These are phyloP conservation scores for Platanthera zijinensis DNA, from an alignment of 106 monocot species.

Conservation along the genomic window DNA sequence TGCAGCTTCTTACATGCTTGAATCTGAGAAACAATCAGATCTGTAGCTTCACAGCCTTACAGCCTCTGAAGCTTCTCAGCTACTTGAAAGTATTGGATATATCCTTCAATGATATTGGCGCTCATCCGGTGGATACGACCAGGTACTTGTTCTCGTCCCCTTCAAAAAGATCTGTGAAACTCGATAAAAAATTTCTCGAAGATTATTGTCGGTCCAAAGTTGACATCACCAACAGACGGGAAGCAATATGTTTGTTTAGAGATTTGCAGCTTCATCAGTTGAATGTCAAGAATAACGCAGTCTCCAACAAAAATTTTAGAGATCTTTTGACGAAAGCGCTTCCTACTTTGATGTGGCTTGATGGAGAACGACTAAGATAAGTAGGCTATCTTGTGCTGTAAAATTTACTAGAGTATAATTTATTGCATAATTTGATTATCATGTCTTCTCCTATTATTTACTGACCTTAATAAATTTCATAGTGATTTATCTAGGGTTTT, in stretches of 20 bases:
- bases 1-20: conserved; percentile 72
- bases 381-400: too few species aligned
- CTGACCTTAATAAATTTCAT: too few species aligned
- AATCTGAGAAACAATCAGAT: conserved; percentile 69
- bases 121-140: conserved; percentile 57
- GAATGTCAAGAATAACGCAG: conserved; percentile 46
- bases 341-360: conserved; percentile 61
- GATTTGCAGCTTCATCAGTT: conserved; percentile 48
- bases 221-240: conserved; percentile 34
- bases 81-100: conserved; percentile 63
- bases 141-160: conserved; percentile 73
- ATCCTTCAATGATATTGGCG: conserved; percentile 79
- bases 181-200: conserved; percentile 8
- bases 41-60: conserved; percentile 61
- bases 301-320: conserved; percentile 33
- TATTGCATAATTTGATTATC: too few species aligned
- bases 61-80: conserved; percentile 48
- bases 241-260: conserved; percentile 58
- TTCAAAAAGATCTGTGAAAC: conserved; percentile 34
- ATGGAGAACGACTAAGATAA: conserved; percentile 23
- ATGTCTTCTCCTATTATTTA: too few species aligned
- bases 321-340: conserved; percentile 32
- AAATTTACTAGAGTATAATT: too few species aligned
- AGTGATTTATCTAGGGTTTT: too few species aligned
- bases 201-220: conserved; percentile 10